A percentile compares a stretch with the other conserved stretches of the same genome.
Evolutionary conservation across 345 rosid species (phyloP).

Genomic region (Rhodamnia argentea): DNA sequence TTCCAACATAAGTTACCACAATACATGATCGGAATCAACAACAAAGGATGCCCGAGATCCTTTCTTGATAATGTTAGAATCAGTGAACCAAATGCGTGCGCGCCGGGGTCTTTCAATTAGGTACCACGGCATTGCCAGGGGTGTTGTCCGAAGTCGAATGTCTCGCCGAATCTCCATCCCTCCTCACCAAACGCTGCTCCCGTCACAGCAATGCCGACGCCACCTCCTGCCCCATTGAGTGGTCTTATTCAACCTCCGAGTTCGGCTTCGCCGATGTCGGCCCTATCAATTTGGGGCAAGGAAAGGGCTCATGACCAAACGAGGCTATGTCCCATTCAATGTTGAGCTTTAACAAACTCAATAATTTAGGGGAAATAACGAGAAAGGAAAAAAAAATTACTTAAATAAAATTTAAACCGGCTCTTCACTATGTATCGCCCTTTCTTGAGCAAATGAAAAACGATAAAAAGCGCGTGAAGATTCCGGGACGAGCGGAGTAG

Average conservation of each 20-base stretch:
- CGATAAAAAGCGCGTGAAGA: neutral
- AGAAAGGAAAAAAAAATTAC: too few species aligned
- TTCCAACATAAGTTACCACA: conserved; percentile 41
- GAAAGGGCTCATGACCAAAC: too few species aligned
- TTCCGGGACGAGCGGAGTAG: neutral
- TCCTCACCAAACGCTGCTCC: conserved; percentile 2
- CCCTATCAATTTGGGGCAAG: neutral
- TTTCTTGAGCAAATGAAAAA: neutral
- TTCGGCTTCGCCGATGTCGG: neutral
- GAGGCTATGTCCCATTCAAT: too few species aligned
- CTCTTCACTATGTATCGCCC: neutral
- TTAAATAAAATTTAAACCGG: too few species aligned
- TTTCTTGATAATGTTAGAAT: conserved; percentile 54
- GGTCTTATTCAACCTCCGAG: too few species aligned
- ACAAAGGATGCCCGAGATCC: conserved; percentile 36
- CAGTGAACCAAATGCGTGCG: conserved; percentile 51
- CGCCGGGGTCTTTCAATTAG: conserved; percentile 43
- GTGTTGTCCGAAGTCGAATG: conserved; percentile 17
- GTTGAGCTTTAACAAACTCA: too few species aligned
- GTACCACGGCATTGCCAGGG: conserved; percentile 61
- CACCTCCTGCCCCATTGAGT: neutral
- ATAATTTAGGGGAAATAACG: too few species aligned
- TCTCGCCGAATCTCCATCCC: neutral
- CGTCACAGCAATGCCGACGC: neutral
- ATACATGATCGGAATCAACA: conserved; percentile 36